phyloP scores from a whole-genome alignment of 2,329 filamentous ascomycete species.

The Cercospora sojina region DNA sequence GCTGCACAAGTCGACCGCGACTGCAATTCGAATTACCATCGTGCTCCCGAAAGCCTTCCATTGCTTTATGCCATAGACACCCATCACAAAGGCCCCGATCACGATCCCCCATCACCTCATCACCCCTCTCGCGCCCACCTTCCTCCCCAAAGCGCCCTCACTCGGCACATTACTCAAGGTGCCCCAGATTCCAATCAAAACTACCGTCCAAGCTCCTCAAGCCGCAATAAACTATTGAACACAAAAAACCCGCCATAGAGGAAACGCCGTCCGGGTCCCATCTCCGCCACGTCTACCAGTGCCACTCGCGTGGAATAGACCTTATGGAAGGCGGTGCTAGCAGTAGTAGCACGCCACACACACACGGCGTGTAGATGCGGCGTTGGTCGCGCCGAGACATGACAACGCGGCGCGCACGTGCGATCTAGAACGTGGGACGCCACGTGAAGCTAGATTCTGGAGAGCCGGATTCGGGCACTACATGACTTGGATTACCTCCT shows the following conservation, averaged over 20 bases:
- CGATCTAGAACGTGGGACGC: not conserved
- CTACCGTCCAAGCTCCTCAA: not conserved
- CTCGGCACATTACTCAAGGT: not conserved
- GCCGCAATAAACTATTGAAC: not conserved
- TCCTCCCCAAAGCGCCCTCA: not conserved
- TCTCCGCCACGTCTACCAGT: not conserved
- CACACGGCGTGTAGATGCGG: not conserved
- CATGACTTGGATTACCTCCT: not conserved
- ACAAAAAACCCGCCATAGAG: not conserved
- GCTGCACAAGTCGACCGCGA: no score
- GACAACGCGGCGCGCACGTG: conserved; percentile 4
- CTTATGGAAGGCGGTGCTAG: not conserved
- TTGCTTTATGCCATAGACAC: not conserved
- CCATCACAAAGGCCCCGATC: not conserved
- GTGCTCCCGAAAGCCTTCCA: not conserved
- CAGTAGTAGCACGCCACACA: not conserved
- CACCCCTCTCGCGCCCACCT: not conserved
- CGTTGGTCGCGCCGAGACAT: not conserved
- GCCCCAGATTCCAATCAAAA: not conserved
- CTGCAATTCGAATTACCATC: no score
- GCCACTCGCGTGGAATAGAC: not conserved
- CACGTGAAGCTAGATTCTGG: not conserved
- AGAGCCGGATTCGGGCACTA: not conserved
- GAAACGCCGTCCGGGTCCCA: not conserved
- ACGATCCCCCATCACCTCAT: not conserved